Base-by-base conservation (phyloP, 2,329 filamentous ascomycete species). In the Aspergillus amoenus region DNA sequence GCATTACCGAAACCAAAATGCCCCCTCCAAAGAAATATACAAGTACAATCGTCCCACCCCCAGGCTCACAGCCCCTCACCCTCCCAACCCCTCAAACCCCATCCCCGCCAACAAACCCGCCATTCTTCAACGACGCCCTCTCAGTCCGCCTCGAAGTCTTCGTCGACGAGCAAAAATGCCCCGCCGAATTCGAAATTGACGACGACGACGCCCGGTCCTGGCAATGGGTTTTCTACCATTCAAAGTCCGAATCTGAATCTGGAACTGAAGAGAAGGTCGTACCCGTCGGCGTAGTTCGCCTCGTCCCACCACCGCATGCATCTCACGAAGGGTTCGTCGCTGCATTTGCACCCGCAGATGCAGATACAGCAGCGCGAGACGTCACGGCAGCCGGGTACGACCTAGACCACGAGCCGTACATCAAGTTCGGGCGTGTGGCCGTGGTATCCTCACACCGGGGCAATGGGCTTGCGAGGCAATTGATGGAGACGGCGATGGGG, bases 221-320 rank as follows among this genome's bases (percentile, higher is more conserved):
- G 76, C 92, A 97, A 74, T 96, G 91, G 89, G 88, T 96, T 30
- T 80, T 88, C n/a, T 96, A 96, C 73, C 47, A 86, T 82, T 70
- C 57, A n/a, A 39, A 75, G 64, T n/a, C 77, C 75, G 56, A 34
- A 67, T 24, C 24, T 24, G 24, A 6, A 7, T 24, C 24, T 24
- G 24, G 24, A 7, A 7, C 24, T 24, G 24, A n/a, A 34, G 9
- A n/a, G 7, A 32, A 13, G 15, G 42, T 17, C 8, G 46, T 41
- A 22, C 84, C 91, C 47, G 85, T 93, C 52, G 91, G 88, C 7
- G 91, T 89, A 1, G 82, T 96, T 58, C 86, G 93, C 21, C 79
- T 95, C 11, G 89, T 96, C 0, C 92, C 92, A 0, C 91, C 91
- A 51, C 91, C 90, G 1, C 89, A 95, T 66, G 77, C 78, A 9